Base-by-base conservation (phyloP, 345 rosid genomes). In the Noccaea bulbosa region DNA sequence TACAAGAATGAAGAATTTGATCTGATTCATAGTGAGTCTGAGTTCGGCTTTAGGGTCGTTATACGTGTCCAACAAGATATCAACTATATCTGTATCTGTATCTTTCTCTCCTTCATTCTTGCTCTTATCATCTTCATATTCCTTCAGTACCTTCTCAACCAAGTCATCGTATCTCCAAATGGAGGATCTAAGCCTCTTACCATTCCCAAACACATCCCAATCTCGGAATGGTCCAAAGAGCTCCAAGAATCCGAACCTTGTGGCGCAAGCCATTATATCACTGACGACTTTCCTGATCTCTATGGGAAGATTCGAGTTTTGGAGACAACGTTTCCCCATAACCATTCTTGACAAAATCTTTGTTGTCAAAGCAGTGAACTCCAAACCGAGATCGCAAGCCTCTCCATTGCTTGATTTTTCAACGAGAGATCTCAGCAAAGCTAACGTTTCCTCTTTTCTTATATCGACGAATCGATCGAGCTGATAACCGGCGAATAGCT, bases 1-100 rank as follows among this genome's bases (percentile, higher is more conserved):
- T 61, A 88, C 97, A 3, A 86, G 81, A 72, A 88, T 74, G 81
- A 86, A 85, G 61, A 76, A 80, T 58, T 90, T 88, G 77, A 88
- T 83, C 60, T 88, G 87, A 50, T 80, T 72, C 79, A 80, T 84
- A 7, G 90, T 82, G 53, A 88, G n/a, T 58, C 74, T 81, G 59
- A 80, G 67, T 52, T 85, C 92, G 4, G 88, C 81, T 67, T 66
- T 56, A 0, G 81, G 40, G 30, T 88, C 88, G 49, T 70, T 77
- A 16, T 73, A 84, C 6, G 85, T 79, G 79, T 85, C 89, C 77
- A 91, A 43, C 80, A 91, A 78, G 47, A 85, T 86, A 43, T 82
- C 86, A 51, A 87, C 77, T 3, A 85, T 65, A 58, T 90, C 97
- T 39, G 78, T 79, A 54, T 77, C 81, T 44, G 78, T 79, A 54